Percentiles rank a stretch among this genome's conserved stretches.
phyloP scores from a whole-genome alignment of 78 protist genomes.

The Bodo saltans region DNA sequence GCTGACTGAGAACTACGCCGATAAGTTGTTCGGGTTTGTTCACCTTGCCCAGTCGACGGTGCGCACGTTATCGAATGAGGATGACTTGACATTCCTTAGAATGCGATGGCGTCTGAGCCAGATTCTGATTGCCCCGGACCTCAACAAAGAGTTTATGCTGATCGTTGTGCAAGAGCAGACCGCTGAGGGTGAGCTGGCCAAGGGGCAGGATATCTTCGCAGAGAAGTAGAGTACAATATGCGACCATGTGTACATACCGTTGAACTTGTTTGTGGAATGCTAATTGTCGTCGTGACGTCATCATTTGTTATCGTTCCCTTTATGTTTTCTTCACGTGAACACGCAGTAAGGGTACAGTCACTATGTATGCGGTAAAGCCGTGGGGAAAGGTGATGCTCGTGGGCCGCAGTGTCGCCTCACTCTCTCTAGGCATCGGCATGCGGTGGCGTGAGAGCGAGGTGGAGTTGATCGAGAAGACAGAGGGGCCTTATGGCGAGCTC shows the following conservation, averaged over 20 bases:
- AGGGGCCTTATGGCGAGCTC: not conserved
- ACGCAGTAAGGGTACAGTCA: not conserved
- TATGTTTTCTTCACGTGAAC: too few relatives aligned
- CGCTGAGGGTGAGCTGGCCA: not conserved
- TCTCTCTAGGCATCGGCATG: not conserved
- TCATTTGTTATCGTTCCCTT: not conserved
- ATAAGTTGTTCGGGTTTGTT: slow-evolving; percentile 2
- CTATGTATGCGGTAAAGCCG: not conserved
- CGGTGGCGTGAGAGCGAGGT: not conserved
- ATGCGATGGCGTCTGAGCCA: not conserved
- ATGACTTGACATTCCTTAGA: slow-evolving; percentile 19
- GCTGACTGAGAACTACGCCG: not conserved
- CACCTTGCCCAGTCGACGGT: not conserved
- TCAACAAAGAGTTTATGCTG: not conserved
- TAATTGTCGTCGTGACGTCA: not conserved
- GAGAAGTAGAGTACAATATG: not conserved
- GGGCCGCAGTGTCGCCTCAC: not conserved
- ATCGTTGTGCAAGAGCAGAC: slow-evolving; percentile 6
- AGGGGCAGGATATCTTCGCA: not conserved
- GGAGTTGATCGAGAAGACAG: not conserved
- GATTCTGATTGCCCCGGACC: slow-evolving; percentile 11
- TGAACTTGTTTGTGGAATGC: not conserved
- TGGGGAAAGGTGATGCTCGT: not conserved
- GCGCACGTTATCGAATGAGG: not conserved
- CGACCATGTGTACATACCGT: not conserved